phyloP scores from a whole-genome alignment of 2,329 filamentous ascomycete genomes.

The Exophiala xenobiotica region DNA sequence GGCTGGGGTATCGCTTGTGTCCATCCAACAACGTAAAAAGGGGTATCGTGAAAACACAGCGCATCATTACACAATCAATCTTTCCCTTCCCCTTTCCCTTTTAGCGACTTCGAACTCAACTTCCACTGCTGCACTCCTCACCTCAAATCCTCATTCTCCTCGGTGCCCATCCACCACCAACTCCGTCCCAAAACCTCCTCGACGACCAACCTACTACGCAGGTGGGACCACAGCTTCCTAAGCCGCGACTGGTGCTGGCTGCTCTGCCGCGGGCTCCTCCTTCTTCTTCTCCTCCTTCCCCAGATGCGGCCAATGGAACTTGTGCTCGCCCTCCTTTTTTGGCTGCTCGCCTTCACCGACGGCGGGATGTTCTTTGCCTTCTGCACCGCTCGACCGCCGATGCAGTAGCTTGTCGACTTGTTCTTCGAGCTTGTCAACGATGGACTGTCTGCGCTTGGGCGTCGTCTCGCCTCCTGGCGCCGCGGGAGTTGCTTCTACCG shows the following conservation, averaged over 20 bases:
- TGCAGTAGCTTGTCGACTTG: background rate
- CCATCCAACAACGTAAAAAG: no score
- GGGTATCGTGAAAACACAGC: no score
- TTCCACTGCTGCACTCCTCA: background rate
- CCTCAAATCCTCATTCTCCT: background rate
- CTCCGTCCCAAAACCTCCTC: background rate
- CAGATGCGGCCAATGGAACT: background rate
- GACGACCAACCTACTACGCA: background rate
- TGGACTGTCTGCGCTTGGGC: background rate
- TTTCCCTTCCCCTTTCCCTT: no score
- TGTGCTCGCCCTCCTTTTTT: background rate
- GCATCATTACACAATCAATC: no score
- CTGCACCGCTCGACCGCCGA: background rate
- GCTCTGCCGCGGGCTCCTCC: background rate
- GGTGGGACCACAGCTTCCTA: background rate
- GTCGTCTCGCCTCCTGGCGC: no score
- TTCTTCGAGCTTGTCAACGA: background rate
- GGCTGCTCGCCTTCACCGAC: background rate
- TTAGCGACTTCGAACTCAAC: no score
- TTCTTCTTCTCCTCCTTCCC: background rate
- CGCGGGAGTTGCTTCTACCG: background rate
- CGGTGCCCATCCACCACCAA: background rate
- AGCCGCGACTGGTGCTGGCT: no score
- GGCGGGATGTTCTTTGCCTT: background rate
- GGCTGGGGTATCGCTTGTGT: no score